These are phyloP conservation scores for Phlyctochytrium planicorne DNA, from an alignment of 192 early-diverging fungal genomes.

Conservation along the genomic window DNA sequence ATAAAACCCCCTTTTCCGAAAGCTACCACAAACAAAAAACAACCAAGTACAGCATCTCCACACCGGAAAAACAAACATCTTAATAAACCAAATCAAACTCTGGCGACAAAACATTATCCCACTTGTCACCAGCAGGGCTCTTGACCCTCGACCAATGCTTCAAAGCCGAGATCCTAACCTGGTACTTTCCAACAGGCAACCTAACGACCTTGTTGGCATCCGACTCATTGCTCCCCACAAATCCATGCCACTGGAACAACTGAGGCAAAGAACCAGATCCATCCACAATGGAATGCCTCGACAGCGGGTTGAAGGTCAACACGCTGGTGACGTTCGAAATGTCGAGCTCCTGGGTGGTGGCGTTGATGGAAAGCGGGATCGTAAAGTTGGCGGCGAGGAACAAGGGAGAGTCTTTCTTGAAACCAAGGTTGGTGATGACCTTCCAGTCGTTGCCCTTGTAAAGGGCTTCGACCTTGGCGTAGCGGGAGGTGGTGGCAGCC, in stretches of 20 bases:
- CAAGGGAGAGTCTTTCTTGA: background rate
- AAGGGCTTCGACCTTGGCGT: background rate
- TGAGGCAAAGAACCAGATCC: background rate
- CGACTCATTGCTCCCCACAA: background rate
- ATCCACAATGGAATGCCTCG: background rate
- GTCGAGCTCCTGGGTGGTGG: too few relatives aligned
- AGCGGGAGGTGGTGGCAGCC: background rate
- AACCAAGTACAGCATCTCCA: too few relatives aligned
- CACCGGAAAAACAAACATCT: too few relatives aligned
- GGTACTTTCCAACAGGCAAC: background rate
- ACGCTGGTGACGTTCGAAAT: background rate
- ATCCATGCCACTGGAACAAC: background rate
- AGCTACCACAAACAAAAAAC: too few relatives aligned
- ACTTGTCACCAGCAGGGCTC: too few relatives aligned
- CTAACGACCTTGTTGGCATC: background rate
- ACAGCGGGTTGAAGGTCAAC: background rate
- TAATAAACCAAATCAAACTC: too few relatives aligned
- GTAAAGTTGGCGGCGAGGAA: background rate
- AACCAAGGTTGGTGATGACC: background rate
- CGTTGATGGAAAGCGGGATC: too few relatives aligned
- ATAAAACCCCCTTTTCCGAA: too few relatives aligned
- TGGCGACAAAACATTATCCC: too few relatives aligned
- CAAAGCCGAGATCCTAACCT: background rate
- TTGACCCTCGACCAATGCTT: background rate
- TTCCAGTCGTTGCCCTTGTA: slow-evolving; percentile 2